Evolutionary conservation across 352 stramenopile species (phyloP), one percentile per base, ranked within the genome.

Genomic region (Pseudoperonospora humuli): DNA sequence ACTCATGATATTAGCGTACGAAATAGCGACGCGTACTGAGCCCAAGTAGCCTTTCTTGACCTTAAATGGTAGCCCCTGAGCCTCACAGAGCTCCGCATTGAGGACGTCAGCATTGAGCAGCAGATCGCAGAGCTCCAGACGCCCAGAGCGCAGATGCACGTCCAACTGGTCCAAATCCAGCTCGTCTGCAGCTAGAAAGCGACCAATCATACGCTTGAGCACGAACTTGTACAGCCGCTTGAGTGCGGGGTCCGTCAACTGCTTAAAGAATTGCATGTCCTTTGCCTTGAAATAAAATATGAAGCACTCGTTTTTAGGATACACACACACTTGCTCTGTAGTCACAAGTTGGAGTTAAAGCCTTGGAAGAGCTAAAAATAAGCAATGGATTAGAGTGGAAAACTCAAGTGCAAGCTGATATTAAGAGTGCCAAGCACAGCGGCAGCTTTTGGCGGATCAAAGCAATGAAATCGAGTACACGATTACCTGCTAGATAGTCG

Each of bases 151-250:
- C 43, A 94, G 39, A 50, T 91, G 82, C 26, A 94, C 82, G 40
- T 94, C 76, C 25, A 94, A 52, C 44, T 94, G 82, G 52, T 91
- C 78, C 41, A 94, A 42, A 64, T 94, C 79, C 29, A 94, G 65
- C 46, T 90, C 82, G 41, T 90, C 74, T 18, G 74, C 63, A 2
- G 77, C 69, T 26, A 94, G 61, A 54, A 92, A 94, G n/a, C 79
- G 75, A 9, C 82, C 82, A 39, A 94, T 84, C 54, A 92, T 75
- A 45, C 82, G 79, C 75, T 94, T 92, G 21, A 94, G 68, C 48
- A 94, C 79, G 44, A 94, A 94, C 61, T 94, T 94, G 74, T 94
- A 94, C 26, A 94, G 66, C 34, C 82, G 82, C 71, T 94, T 94
- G 40, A 94, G 74, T 53, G 82, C 82, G 15, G 82, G 82, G 47